phyloP scores from a whole-genome alignment of 2,329 filamentous ascomycete genomes.

The Hirsutella thompsonii region DNA sequence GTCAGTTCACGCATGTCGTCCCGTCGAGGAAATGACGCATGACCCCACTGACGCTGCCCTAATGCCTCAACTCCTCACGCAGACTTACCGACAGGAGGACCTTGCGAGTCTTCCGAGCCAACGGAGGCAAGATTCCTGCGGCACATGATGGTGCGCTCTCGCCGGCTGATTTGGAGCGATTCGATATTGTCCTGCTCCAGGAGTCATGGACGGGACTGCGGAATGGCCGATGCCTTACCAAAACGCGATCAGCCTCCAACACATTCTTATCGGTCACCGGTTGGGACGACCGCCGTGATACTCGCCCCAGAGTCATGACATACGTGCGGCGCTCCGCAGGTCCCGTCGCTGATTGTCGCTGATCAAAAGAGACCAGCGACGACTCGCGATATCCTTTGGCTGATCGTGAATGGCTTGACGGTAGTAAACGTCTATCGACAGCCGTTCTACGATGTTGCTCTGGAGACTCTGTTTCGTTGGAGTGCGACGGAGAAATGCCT shows the following conservation, averaged over 20 bases:
- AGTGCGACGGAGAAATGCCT: conserved; percentile 4
- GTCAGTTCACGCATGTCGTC: background rate
- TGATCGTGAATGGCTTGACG: conserved; percentile 5
- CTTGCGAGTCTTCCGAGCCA: conserved; percentile 5
- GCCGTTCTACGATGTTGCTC: conserved; percentile 3
- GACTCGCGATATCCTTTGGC: conserved; percentile 6
- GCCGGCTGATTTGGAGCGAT: background rate
- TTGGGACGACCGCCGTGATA: background rate
- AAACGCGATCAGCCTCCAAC: background rate
- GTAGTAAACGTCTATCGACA: conserved; percentile 8
- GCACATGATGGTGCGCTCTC: conserved; percentile 7
- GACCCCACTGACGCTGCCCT: too few species aligned
- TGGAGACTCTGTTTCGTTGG: conserved; percentile 5
- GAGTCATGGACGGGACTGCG: background rate
- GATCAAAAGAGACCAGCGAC: conserved; percentile 4
- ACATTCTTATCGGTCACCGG: background rate
- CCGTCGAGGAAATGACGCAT: too few species aligned
- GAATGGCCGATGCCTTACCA: background rate
- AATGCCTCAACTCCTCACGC: background rate
- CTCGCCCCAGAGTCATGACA: background rate
- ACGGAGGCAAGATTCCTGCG: conserved; percentile 5
- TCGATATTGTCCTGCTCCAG: background rate
- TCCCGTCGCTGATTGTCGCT: conserved; percentile 2
- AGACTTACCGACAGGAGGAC: background rate
- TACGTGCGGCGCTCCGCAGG: background rate